Conservation (phyloP, 73 alveolate genomes). For the Paramecium caudatum region DNA sequence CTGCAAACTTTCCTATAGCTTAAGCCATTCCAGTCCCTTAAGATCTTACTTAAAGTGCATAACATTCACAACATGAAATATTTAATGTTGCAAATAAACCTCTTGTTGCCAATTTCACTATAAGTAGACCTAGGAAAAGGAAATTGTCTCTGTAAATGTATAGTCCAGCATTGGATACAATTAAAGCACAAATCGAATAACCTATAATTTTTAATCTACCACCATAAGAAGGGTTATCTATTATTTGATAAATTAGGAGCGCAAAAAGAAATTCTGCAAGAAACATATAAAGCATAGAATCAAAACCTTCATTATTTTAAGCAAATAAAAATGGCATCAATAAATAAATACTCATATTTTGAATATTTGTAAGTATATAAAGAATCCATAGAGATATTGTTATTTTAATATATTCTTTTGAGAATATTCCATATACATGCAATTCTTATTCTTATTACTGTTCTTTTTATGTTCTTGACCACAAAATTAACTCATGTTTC, state of each 20-base stretch:
- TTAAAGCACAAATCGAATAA: background rate
- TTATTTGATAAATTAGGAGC: background rate
- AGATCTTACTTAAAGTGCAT: slow-evolving; percentile 52
- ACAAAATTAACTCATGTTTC: slow-evolving; percentile 55
- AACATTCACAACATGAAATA: slow-evolving; percentile 4
- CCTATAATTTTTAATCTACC: slow-evolving; percentile 40
- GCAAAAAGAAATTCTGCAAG: slow-evolving; percentile 23
- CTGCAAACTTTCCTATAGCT: slow-evolving; percentile 42
- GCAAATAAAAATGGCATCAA: slow-evolving; percentile 62
- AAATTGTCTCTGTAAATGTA: background rate
- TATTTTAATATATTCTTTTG: slow-evolving; percentile 22
- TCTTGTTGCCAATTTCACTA: slow-evolving; percentile 35
- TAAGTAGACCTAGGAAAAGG: background rate
- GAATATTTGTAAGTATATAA: background rate
- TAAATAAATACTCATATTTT: slow-evolving; percentile 60
- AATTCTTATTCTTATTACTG: background rate
- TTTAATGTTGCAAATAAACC: background rate
- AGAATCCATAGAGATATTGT: background rate
- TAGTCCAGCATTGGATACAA: background rate
- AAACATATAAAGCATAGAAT: background rate
- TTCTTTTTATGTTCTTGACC: slow-evolving; percentile 7
- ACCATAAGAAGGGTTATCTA: slow-evolving; percentile 48
- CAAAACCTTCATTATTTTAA: slow-evolving; percentile 11
- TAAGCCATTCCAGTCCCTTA: slow-evolving; percentile 41
- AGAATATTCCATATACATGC: slow-evolving; percentile 13